Base-by-base conservation (phyloP, 2,329 filamentous ascomycete species). In the Cyphellophora attinorum region DNA sequence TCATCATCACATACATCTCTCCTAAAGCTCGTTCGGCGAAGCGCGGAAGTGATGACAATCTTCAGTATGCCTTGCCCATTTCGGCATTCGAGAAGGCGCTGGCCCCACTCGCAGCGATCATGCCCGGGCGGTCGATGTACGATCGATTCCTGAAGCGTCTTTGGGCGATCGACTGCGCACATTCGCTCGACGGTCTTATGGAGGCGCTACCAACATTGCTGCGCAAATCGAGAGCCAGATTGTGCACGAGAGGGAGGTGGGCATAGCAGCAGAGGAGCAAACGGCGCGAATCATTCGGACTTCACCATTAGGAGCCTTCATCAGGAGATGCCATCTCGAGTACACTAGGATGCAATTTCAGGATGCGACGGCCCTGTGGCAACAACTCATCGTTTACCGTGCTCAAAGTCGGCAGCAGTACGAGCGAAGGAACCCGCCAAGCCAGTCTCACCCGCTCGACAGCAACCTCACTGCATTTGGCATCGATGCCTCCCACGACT, bases 51-150 rank as follows among this genome's bases (percentile, higher is more conserved):
- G 46, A 49, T 41, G 21, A 34, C 3, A 14, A 13, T 19, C 15
- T 18, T 11, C 39, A 37, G 5, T 29, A 29, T 18, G 39, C 39
- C 14, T 17, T 44, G 13, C 51, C 57, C n/a, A 59, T 67, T 27
- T 40, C 55, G 14, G 62, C 62, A 35, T 62, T 75, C 33, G 64
- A 73, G 46, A 51, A 62, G 42, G 57, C 62, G 3, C 58, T 70
- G 4, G 57, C 60, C 14, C 35, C 41, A 19, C 64, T 62, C 41
- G 49, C 59, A 10, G 73, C 70, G 1, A 66, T 58, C 6, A 61
- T 85, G 37, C 81, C 85, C 0, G 85, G 85, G 3, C 72, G 82
- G 31, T 80, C 74, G n/a, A 61, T 95, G n/a, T 91, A 88, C 76
- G 86, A 96, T 52, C 64, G 81, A 2, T 84, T 95, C 37, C 69